These are phyloP conservation scores for Podospora pseudocomata DNA, from an alignment of 495 filamentous ascomycete genomes.

Conservation along the genomic window DNA sequence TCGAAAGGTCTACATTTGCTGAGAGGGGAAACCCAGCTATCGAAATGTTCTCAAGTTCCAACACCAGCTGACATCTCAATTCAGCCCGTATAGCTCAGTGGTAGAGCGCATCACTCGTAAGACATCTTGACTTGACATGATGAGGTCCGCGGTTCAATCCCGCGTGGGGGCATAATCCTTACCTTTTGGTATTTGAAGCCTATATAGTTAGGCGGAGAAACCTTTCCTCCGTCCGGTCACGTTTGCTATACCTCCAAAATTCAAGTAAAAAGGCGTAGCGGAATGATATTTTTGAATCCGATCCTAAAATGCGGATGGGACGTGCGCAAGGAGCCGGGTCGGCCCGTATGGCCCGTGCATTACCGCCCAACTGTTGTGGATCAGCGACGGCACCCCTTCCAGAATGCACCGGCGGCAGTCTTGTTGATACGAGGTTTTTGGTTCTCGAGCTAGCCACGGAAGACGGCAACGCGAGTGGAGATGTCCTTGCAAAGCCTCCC, in stretches of 20 bases:
- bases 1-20: too few relatives aligned
- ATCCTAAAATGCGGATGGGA: too few relatives aligned
- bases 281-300: not conserved
- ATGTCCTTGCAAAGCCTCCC: not conserved
- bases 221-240: not conserved
- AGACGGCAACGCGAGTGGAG: not conserved
- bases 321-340: too few relatives aligned
- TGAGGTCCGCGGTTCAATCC: conserved; percentile 1
- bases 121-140: not conserved
- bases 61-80: not conserved
- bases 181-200: not conserved
- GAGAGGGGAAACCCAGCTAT: too few relatives aligned
- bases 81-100: conserved; percentile 6
- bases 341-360: too few relatives aligned
- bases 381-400: too few relatives aligned
- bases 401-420: too few relatives aligned
- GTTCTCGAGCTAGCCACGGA: too few relatives aligned
- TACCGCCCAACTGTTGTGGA: too few relatives aligned
- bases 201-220: not conserved
- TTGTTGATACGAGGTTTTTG: too few relatives aligned
- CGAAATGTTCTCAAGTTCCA: too few relatives aligned
- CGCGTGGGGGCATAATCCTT: not conserved
- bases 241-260: not conserved
- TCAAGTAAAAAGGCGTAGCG: not conserved
- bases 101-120: conserved; percentile 7